Evolutionary conservation across 352 stramenopile species (phyloP).

Genomic region (Elongisporangium prolatum): DNA sequence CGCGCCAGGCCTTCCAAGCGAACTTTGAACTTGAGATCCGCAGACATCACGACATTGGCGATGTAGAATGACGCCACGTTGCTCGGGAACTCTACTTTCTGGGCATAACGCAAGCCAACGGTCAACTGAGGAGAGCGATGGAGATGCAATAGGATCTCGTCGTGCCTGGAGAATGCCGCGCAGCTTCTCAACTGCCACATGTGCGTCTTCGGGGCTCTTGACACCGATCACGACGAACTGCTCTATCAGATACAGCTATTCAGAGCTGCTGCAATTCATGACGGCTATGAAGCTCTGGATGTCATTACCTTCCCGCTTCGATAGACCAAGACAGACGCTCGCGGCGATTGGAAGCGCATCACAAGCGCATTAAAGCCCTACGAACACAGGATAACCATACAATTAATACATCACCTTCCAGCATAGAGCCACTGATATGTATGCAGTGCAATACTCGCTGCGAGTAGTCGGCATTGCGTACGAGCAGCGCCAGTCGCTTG

Average conservation of each 20-base stretch:
- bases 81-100: conserved; percentile 62
- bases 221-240: conserved; percentile 66
- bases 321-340: conserved; percentile 57
- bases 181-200: conserved; percentile 49
- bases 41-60: conserved; percentile 87
- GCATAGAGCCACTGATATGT: background rate
- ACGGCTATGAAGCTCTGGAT: background rate
- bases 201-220: conserved; percentile 30
- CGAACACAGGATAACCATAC: background rate
- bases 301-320: conserved; percentile 52
- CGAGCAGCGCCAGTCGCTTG: conserved; percentile 55
- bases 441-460: conserved; percentile 25
- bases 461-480: conserved; percentile 71
- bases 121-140: background rate
- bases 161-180: conserved; percentile 48
- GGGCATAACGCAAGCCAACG: background rate
- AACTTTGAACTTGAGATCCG: conserved; percentile 88
- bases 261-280: background rate
- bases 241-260: background rate
- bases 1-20: conserved; percentile 67
- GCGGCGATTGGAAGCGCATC: conserved; percentile 53
- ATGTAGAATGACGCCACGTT: conserved; percentile 40
- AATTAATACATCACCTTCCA: background rate
- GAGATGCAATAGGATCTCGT: background rate
- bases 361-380: conserved; percentile 65